Conservation (phyloP, 2,329 filamentous ascomycete genomes). For the Microsporum audouinii region DNA sequence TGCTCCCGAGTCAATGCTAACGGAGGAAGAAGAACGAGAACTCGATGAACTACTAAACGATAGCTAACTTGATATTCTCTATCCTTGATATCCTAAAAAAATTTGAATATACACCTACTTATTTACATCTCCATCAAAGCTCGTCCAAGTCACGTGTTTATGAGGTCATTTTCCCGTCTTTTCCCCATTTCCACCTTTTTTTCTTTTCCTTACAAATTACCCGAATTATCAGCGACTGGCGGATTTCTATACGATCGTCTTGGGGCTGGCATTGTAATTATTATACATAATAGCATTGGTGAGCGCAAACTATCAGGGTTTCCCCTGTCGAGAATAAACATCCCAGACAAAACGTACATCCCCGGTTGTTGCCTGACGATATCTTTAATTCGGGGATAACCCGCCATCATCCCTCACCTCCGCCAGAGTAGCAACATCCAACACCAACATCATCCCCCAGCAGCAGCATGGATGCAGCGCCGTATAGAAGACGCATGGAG, state of each 20-base stretch:
- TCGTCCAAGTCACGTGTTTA: constrained; percentile 2
- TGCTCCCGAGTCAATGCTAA: constrained; percentile 48
- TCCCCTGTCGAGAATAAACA: background rate
- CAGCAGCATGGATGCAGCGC: background rate
- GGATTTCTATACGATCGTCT: background rate
- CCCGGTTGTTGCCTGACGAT: background rate
- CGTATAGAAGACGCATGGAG: background rate
- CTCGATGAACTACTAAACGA: constrained; percentile 83
- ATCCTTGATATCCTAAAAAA: background rate
- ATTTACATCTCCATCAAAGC: background rate
- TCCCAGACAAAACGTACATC: background rate
- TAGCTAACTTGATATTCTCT: constrained; percentile 24
- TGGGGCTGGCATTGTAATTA: background rate
- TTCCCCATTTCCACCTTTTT: background rate
- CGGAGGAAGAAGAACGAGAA: constrained; percentile 84
- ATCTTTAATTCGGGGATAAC: background rate
- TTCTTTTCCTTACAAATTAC: too few relatives aligned
- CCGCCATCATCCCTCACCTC: background rate
- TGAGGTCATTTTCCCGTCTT: background rate
- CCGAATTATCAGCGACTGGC: background rate
- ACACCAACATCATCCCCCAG: background rate
- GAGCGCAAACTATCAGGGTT: background rate
- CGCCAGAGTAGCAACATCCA: background rate
- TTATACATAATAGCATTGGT: background rate
- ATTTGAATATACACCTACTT: background rate